Conservation (phyloP, 805 yeast genomes). For the Lipomyces oligophaga region DNA sequence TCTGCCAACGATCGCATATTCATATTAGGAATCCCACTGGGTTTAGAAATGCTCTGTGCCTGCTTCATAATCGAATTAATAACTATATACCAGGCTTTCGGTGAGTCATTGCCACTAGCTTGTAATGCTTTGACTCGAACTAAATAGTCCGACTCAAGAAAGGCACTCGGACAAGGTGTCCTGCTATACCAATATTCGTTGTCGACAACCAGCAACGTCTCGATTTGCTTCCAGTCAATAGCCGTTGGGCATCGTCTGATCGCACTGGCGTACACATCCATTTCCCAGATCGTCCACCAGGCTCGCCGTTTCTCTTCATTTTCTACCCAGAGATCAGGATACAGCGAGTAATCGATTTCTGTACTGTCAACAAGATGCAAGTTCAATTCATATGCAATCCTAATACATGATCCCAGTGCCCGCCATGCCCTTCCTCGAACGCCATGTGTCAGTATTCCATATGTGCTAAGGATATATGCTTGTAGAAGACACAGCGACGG, state of each 20-base stretch:
- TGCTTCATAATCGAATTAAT: conserved; percentile 3
- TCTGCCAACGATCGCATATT: no score
- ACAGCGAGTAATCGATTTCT: not conserved
- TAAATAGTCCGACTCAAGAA: not conserved
- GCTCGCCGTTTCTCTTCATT: conserved; percentile 1
- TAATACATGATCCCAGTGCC: conserved; percentile 1
- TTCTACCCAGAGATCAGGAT: not conserved
- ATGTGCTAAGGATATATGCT: not conserved
- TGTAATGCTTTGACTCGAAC: not conserved
- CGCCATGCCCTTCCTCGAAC: conserved; percentile 3
- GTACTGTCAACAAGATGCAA: not conserved
- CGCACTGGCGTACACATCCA: conserved; percentile 2
- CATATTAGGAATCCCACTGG: not conserved
- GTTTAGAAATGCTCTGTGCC: conserved; percentile 1
- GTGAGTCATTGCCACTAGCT: conserved; percentile 1
- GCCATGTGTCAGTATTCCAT: conserved; percentile 1
- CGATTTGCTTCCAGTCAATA: not conserved
- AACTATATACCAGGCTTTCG: conserved; percentile 1
- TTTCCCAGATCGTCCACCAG: conserved; percentile 2
- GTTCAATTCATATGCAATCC: conserved; percentile 1
- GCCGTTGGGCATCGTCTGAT: conserved; percentile 1
- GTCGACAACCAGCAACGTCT: not conserved
- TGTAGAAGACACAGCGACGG: not conserved
- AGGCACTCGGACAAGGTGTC: not conserved
- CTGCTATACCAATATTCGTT: not conserved